Percentiles rank a stretch among this genome's conserved stretches.
Conservation (phyloP, 148 eudicot species). For the Silene conica region DNA sequence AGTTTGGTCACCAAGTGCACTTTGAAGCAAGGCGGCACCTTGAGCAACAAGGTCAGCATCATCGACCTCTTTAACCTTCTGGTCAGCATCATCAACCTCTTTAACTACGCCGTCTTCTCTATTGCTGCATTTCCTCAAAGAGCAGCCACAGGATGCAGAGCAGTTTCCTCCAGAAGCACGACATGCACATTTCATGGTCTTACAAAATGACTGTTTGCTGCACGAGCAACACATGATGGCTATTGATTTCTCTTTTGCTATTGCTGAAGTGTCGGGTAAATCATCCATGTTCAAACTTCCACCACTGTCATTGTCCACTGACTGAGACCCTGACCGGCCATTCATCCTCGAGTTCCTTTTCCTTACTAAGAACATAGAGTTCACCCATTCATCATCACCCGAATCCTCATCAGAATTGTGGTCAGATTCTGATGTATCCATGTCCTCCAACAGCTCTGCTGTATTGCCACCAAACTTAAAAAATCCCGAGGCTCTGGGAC, state of each 20-base stretch:
- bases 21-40: slow-evolving; percentile 72
- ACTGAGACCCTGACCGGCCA: slow-evolving; percentile 23
- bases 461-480: slow-evolving; percentile 33
- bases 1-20: slow-evolving; percentile 48
- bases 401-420: slow-evolving; percentile 30
- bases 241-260: slow-evolving; percentile 26
- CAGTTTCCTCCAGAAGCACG: slow-evolving; percentile 58
- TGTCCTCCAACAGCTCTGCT: slow-evolving; percentile 56
- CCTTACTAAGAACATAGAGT: slow-evolving; percentile 26
- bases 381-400: slow-evolving; percentile 43
- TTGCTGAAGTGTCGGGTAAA: slow-evolving; percentile 14
- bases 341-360: slow-evolving; percentile 37
- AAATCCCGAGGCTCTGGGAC: slow-evolving; percentile 45
- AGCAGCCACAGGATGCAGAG: slow-evolving; percentile 54
- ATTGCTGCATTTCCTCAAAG: slow-evolving; percentile 56
- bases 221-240: slow-evolving; percentile 62
- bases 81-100: slow-evolving; percentile 15
- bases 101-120: slow-evolving; percentile 30
- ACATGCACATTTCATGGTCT: slow-evolving; percentile 75
- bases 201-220: slow-evolving; percentile 61
- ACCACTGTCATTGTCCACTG: slow-evolving; percentile 23
- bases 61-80: not conserved
- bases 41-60: slow-evolving; percentile 56
- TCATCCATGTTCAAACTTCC: slow-evolving; percentile 24
- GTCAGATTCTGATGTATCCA: slow-evolving; percentile 82